These are phyloP conservation scores for Epichloe gansuensis DNA, from an alignment of 2,329 filamentous ascomycete genomes.

Conservation along the genomic window DNA sequence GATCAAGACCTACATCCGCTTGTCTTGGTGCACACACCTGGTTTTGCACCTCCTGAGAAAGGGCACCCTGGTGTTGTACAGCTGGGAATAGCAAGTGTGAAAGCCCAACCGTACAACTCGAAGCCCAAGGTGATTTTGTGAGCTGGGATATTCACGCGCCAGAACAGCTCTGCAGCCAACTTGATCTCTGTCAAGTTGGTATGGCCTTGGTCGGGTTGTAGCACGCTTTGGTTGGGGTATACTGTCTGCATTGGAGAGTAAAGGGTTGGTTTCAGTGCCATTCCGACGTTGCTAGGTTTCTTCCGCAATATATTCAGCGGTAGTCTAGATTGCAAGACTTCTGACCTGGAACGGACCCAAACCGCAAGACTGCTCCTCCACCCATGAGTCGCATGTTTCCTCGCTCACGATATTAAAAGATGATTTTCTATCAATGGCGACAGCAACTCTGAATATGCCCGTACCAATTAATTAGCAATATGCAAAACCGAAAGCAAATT, in stretches of 20 bases:
- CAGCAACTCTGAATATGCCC: no score
- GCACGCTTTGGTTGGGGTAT: background rate
- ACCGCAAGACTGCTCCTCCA: no score
- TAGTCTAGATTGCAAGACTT: no score
- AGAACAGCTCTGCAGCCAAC: constrained; percentile 26
- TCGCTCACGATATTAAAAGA: no score
- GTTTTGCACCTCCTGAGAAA: constrained; percentile 8
- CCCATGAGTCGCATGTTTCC: no score
- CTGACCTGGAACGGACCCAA: no score
- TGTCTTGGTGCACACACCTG: constrained; percentile 8
- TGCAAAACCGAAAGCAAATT: no score
- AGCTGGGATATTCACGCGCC: constrained; percentile 27
- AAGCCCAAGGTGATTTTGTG: constrained; percentile 28
- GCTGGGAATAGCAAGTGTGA: constrained; percentile 8
- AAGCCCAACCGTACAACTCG: constrained; percentile 28
- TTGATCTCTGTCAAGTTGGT: constrained; percentile 33
- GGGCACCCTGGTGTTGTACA: constrained; percentile 12
- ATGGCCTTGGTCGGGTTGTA: constrained; percentile 15
- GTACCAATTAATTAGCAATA: no score
- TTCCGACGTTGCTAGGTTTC: no score
- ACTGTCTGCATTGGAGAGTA: background rate
- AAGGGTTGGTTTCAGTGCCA: background rate
- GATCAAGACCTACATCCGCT: background rate
- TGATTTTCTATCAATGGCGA: no score
- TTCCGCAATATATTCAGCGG: no score